Evolutionary conservation across 78 protist genomes (phyloP).

Genomic region (Dictyostelium brefeldianum): DNA sequence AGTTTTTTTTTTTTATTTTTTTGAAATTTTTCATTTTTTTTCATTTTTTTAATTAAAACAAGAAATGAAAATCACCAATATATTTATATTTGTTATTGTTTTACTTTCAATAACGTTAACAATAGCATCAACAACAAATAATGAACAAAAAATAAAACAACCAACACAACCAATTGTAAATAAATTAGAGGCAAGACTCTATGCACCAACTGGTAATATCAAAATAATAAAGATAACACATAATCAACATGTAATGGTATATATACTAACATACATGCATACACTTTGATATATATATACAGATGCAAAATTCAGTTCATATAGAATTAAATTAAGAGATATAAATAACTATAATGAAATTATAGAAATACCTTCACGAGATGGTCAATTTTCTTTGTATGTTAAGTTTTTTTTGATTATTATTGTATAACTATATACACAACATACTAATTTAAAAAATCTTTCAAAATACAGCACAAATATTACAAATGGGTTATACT

Average conservation of each 20-base stretch:
- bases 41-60: not conserved
- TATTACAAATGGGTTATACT: conserved; percentile 44
- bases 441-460: not conserved
- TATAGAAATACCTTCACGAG: conserved; percentile 27
- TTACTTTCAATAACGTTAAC: not conserved
- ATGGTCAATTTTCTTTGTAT: conserved; percentile 55
- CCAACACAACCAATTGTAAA: not conserved
- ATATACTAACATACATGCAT: too few species aligned
- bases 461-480: not conserved
- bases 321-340: not conserved
- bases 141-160: not conserved
- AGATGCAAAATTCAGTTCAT: conserved; percentile 12
- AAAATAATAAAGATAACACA: not conserved
- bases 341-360: not conserved
- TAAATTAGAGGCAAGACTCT: conserved; percentile 2
- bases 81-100: not conserved
- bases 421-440: not conserved
- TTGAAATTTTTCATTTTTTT: not conserved
- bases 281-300: not conserved
- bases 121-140: not conserved
- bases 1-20: not conserved
- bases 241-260: not conserved
- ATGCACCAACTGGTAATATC: not conserved
- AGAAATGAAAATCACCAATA: not conserved
- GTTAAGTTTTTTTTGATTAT: not conserved